A percentile compares a stretch with the other conserved stretches of the same genome.
These are phyloP conservation scores for Penstemon barbatus DNA, from an alignment of 257 asterid genomes.

Conservation along the genomic window DNA sequence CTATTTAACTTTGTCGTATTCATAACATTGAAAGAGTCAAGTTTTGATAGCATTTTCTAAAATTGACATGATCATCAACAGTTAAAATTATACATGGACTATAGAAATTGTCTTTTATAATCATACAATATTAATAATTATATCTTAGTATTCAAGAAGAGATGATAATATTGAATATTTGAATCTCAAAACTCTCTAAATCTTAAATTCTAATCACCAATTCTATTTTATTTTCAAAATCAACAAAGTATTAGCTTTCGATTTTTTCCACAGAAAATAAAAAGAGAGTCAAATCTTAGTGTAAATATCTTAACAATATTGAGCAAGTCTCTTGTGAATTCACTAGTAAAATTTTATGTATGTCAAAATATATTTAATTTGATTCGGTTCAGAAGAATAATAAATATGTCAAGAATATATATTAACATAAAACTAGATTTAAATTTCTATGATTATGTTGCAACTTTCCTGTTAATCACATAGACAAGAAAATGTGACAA, in stretches of 20 bases:
- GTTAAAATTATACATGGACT: neutral
- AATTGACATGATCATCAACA: conserved; percentile 1
- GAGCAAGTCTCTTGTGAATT: conserved; percentile 2
- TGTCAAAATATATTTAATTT: neutral
- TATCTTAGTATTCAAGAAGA: no score
- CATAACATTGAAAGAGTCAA: neutral
- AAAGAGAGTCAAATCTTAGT: conserved; percentile 4
- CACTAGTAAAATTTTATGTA: conserved; percentile 7
- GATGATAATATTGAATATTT: no score
- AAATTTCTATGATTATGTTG: neutral
- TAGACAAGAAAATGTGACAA: neutral
- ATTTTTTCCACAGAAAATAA: neutral
- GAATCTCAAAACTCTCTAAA: no score
- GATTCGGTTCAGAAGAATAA: neutral
- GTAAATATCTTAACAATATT: neutral
- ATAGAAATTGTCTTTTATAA: no score
- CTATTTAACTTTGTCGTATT: neutral
- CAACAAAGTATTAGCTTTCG: neutral
- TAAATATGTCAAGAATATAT: neutral
- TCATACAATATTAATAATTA: no score
- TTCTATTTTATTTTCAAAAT: neutral
- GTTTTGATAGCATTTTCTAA: conserved; percentile 1
- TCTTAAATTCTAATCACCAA: neutral
- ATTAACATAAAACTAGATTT: neutral
- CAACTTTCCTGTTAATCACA: conserved; percentile 1